These are phyloP conservation scores for Yamadazyma sp. DNA, from an alignment of 1,139 yeast genomes.

Conservation along the genomic window DNA sequence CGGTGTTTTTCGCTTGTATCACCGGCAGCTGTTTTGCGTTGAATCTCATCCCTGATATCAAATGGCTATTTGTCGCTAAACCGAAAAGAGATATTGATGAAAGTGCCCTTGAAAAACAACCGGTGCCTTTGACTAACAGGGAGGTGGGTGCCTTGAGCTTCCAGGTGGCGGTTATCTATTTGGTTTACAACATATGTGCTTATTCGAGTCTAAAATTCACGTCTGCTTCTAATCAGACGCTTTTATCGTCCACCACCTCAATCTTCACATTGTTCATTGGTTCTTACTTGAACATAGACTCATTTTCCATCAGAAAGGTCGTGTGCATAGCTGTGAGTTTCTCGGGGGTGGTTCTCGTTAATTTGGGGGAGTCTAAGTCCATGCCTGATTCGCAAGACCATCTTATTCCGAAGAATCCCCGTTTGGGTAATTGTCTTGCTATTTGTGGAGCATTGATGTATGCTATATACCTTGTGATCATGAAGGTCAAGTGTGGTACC, in stretches of 20 bases:
- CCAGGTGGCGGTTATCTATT: constrained; percentile 44
- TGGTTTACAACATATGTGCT: constrained; percentile 37
- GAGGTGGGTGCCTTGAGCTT: constrained; percentile 39
- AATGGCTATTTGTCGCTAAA: background rate
- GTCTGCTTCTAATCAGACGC: constrained; percentile 54
- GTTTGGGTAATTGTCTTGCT: constrained; percentile 48
- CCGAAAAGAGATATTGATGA: background rate
- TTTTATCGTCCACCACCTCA: constrained; percentile 52
- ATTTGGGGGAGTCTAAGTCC: constrained; percentile 26
- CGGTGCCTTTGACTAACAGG: constrained; percentile 20
- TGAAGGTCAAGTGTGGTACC: constrained; percentile 46
- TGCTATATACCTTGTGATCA: constrained; percentile 43
- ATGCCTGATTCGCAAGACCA: constrained; percentile 18
- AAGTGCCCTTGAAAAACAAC: constrained; percentile 9
- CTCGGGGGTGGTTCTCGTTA: constrained; percentile 49
- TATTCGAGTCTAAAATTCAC: constrained; percentile 48
- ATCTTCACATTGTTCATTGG: constrained; percentile 52
- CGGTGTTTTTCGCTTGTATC: constrained; percentile 45
- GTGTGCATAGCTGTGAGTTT: constrained; percentile 46
- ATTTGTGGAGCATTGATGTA: constrained; percentile 48
- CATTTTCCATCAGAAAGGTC: constrained; percentile 40
- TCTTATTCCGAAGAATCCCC: constrained; percentile 38
- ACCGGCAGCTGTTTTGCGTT: constrained; percentile 48
- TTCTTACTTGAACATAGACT: constrained; percentile 37
- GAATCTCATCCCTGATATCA: constrained; percentile 43